Conservation (phyloP, 2,329 filamentous ascomycete genomes). For the Neocatenulostroma microsporum region DNA sequence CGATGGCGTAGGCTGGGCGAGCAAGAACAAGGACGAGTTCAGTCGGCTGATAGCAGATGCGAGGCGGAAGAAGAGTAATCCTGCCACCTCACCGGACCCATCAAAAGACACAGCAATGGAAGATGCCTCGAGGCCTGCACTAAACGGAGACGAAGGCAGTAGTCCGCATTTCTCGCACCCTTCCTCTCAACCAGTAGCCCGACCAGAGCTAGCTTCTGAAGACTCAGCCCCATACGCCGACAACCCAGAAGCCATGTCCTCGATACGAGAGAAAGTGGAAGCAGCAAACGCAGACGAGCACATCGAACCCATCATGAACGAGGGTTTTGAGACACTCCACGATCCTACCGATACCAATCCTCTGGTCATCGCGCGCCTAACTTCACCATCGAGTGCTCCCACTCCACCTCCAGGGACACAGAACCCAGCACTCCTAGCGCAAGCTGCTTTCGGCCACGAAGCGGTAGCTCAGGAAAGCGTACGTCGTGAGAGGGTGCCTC, state of each 20-base stretch:
- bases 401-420: background rate
- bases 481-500: background rate
- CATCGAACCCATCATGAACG: conserved; percentile 17
- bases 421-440: conserved; percentile 3
- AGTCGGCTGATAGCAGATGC: conserved; percentile 72
- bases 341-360: too few relatives aligned
- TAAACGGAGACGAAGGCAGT: conserved; percentile 4
- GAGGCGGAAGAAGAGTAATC: conserved; percentile 44
- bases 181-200: background rate
- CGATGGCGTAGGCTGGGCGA: conserved; percentile 67
- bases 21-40: conserved; percentile 66
- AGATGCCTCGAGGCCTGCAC: conserved; percentile 4
- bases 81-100: conserved; percentile 11
- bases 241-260: conserved; percentile 19
- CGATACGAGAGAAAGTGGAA: conserved; percentile 20
- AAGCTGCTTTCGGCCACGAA: conserved; percentile 4
- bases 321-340: conserved; percentile 11
- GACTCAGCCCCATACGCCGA: conserved; percentile 16
- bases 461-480: too few relatives aligned
- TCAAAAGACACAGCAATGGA: conserved; percentile 9
- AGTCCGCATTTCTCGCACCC: conserved; percentile 8
- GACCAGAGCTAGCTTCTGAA: background rate
- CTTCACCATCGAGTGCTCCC: background rate
- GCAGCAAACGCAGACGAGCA: conserved; percentile 15
- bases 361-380: background rate